Conservation (phyloP, 2,329 filamentous ascomycete species). For the Penicillium sp. region DNA sequence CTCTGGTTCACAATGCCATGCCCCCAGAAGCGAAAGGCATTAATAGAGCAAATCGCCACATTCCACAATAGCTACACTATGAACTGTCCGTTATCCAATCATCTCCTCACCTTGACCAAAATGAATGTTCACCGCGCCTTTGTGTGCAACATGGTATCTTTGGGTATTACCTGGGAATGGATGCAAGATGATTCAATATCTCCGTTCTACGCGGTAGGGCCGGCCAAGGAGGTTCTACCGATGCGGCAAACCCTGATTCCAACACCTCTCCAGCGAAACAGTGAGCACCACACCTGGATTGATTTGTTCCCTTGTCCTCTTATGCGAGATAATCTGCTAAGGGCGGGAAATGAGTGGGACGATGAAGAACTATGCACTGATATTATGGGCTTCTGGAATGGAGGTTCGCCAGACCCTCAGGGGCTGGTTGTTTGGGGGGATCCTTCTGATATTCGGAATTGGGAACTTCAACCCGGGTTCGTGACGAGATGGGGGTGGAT, state of each 20-base stretch:
- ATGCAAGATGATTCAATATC: conserved; percentile 21
- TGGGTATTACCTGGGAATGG: conserved; percentile 13
- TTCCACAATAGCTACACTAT: neutral
- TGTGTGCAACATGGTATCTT: conserved; percentile 12
- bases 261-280: conserved; percentile 19
- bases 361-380: conserved; percentile 19
- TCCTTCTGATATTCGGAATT: conserved; percentile 30
- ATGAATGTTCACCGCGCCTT: conserved; percentile 20
- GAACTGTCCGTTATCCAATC: neutral
- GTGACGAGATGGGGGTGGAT: conserved; percentile 30
- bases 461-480: conserved; percentile 29
- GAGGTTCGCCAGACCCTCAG: neutral
- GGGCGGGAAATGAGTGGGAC: conserved; percentile 14
- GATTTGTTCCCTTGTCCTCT: conserved; percentile 23
- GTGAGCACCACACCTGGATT: conserved; percentile 27
- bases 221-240: conserved; percentile 1
- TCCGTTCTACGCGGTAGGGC: conserved; percentile 13
- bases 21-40: neutral
- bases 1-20: neutral
- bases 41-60: neutral
- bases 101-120: conserved; percentile 7
- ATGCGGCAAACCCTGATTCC: conserved; percentile 1
- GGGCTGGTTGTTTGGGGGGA: conserved; percentile 30
- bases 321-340: conserved; percentile 25
- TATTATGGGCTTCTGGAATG: conserved; percentile 12